These are phyloP conservation scores for Serpula lacrymans DNA, from an alignment of 768 basidiomycete species.

Conservation along the genomic window DNA sequence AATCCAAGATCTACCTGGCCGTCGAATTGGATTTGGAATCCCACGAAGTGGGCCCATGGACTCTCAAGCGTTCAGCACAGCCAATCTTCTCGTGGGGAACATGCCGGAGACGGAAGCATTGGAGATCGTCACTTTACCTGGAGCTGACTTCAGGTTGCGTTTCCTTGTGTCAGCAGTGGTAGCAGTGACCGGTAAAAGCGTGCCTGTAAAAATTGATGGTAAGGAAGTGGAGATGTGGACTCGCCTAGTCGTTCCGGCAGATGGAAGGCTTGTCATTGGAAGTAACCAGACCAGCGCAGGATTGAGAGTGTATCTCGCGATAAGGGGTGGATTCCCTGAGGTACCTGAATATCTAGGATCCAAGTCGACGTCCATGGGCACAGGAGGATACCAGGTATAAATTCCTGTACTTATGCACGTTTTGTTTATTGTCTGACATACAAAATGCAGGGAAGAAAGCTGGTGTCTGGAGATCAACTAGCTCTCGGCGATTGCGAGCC, in stretches of 20 bases:
- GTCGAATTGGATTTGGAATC: constrained; percentile 51
- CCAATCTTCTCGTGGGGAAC: constrained; percentile 61
- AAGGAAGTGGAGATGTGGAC: constrained; percentile 44
- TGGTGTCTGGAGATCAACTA: constrained; percentile 50
- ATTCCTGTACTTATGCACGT: not conserved
- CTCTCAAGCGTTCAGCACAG: constrained; percentile 47
- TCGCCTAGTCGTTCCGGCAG: constrained; percentile 41
- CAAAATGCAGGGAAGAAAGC: constrained; percentile 43
- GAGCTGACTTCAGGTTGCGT: constrained; percentile 40
- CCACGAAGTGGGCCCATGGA: constrained; percentile 69
- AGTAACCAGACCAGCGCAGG: constrained; percentile 32
- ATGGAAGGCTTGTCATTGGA: constrained; percentile 41
- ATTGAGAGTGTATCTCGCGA: constrained; percentile 51
- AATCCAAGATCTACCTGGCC: constrained; percentile 56
- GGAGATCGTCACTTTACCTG: constrained; percentile 48
- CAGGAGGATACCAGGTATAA: constrained; percentile 57
- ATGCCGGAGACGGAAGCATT: constrained; percentile 45
- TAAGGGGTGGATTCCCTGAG: constrained; percentile 59
- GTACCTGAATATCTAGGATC: constrained; percentile 57
- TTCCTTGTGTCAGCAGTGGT: constrained; percentile 50
- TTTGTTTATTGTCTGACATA: constrained; percentile 8
- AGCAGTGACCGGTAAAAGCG: constrained; percentile 52
- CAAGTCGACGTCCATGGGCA: constrained; percentile 61
- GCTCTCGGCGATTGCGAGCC: constrained; percentile 33
- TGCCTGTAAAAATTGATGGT: constrained; percentile 41